phyloP scores from a whole-genome alignment of 2,329 filamentous ascomycete species.

The Penicillium sp. region DNA sequence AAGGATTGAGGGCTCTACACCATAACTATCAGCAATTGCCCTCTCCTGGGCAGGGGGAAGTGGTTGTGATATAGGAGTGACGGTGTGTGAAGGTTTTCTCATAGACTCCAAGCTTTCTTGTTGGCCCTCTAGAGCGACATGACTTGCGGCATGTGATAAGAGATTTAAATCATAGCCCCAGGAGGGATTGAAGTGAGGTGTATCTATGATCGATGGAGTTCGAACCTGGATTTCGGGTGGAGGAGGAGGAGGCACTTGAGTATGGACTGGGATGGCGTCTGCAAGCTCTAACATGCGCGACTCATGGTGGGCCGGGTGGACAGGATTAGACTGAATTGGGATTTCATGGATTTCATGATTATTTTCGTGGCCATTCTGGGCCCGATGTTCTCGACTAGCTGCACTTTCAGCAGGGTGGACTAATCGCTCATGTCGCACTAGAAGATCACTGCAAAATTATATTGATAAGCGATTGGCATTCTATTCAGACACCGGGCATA shows the following conservation, averaged over 20 bases:
- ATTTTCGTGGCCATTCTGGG: conserved; percentile 27
- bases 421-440: conserved; percentile 51
- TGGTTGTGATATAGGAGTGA: conserved; percentile 38
- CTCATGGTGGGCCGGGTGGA: conserved; percentile 41
- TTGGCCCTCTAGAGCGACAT: conserved; percentile 50
- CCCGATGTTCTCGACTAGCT: conserved; percentile 40
- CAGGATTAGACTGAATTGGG: conserved; percentile 38
- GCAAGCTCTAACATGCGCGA: conserved; percentile 48
- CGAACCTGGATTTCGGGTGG: conserved; percentile 41
- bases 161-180: conserved; percentile 53
- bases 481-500: background rate
- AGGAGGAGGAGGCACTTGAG: conserved; percentile 34
- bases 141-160: conserved; percentile 50
- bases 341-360: conserved; percentile 35
- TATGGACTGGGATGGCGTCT: conserved; percentile 45
- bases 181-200: conserved; percentile 49
- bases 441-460: conserved; percentile 42
- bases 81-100: conserved; percentile 35
- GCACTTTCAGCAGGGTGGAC: conserved; percentile 48
- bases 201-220: conserved; percentile 42
- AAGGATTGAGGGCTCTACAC: conserved; percentile 46
- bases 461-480: conserved; percentile 24
- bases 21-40: conserved; percentile 44
- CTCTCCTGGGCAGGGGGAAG: conserved; percentile 36
- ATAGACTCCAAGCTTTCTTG: conserved; percentile 42